Conservation (phyloP, 306 rosid species). For the Quercus variabilis region DNA sequence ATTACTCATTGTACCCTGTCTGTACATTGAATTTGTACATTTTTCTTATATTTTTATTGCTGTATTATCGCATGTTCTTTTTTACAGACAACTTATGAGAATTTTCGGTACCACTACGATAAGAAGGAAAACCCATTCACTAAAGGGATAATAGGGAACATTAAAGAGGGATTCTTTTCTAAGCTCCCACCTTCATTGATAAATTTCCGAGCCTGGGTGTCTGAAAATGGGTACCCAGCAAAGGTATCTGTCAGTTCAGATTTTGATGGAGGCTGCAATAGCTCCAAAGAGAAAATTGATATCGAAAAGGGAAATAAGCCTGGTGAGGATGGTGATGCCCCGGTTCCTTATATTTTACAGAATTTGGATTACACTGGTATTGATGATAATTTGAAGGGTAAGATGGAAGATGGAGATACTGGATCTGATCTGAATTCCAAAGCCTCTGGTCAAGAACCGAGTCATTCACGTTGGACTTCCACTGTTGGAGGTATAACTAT, state of each 20-base stretch:
- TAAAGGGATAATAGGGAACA: conserved; percentile 51
- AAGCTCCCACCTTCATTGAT: conserved; percentile 58
- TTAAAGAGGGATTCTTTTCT: conserved; percentile 67
- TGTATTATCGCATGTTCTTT: conserved; percentile 15
- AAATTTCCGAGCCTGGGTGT: conserved; percentile 67
- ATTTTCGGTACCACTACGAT: conserved; percentile 85
- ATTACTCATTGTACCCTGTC: too few species aligned
- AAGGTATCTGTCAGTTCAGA: conserved; percentile 40
- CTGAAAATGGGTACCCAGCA: conserved; percentile 33
- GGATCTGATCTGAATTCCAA: conserved; percentile 28
- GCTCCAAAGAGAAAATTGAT: conserved; percentile 56
- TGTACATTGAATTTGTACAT: not conserved
- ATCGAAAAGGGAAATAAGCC: conserved; percentile 46
- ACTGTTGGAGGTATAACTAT: not conserved
- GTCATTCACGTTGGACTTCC: conserved; percentile 28
- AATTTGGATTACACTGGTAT: conserved; percentile 56
- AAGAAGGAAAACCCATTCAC: conserved; percentile 73
- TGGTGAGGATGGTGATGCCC: conserved; percentile 37
- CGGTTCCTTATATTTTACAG: conserved; percentile 46
- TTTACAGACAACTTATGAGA: conserved; percentile 84
- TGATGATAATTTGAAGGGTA: conserved; percentile 43
- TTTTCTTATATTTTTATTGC: not conserved
- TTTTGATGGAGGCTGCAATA: conserved; percentile 40
- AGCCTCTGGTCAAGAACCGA: conserved; percentile 31
- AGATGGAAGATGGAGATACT: conserved; percentile 30